Conservation (phyloP, 371 early-diverging fungal genomes). For the Furculomyces boomerangus region DNA sequence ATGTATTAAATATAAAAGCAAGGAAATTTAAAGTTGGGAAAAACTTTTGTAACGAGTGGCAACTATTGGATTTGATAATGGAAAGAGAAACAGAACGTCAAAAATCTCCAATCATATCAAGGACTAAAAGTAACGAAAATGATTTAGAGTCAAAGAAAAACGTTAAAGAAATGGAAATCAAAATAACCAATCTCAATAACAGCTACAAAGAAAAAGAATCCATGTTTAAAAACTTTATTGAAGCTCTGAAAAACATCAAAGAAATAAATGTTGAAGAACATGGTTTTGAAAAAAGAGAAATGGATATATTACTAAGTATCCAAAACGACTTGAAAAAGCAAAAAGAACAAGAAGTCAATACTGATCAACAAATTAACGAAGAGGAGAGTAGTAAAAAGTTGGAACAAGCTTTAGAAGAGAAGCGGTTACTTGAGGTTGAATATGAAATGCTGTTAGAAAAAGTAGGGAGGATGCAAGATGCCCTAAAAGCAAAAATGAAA, state of each 20-base stretch:
- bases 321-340: background rate
- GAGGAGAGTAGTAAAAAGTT: conserved; percentile 5
- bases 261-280: too few species aligned
- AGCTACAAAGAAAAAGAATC: background rate
- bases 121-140: too few species aligned
- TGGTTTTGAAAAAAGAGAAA: too few species aligned
- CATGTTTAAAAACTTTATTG: too few species aligned
- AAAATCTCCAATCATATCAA: too few species aligned
- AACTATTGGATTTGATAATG: background rate
- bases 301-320: too few species aligned
- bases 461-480: conserved; percentile 24
- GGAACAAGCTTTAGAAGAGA: conserved; percentile 8
- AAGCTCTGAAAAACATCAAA: too few species aligned
- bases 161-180: background rate
- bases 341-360: background rate
- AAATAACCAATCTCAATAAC: background rate
- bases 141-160: background rate
- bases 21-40: background rate
- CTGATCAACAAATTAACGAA: background rate
- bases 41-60: background rate
- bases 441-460: conserved; percentile 23
- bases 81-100: too few species aligned
- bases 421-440: conserved; percentile 16
- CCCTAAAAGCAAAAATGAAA: conserved; percentile 24
- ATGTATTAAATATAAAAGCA: background rate